Conservation (phyloP, 1,139 yeast species). For the Blastobotrys niveus region DNA sequence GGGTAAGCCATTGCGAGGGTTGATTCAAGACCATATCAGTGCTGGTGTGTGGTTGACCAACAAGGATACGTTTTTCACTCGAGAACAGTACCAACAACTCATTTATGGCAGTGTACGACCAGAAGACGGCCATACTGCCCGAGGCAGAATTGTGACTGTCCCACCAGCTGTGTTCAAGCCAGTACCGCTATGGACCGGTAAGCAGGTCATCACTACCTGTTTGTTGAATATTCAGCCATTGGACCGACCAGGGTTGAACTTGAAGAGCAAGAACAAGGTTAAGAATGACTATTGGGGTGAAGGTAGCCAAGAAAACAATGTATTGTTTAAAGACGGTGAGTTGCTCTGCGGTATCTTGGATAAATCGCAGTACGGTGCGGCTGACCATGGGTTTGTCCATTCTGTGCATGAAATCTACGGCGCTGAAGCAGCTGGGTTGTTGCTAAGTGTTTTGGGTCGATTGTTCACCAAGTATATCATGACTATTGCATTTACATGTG, state of each 20-base stretch:
- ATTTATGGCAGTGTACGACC: slow-evolving; percentile 93
- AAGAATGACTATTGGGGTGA: slow-evolving; percentile 94
- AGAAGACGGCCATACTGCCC: slow-evolving; percentile 93
- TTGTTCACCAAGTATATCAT: slow-evolving; percentile 90
- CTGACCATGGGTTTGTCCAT: slow-evolving; percentile 94
- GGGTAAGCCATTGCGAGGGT: slow-evolving; percentile 96
- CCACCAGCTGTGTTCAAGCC: slow-evolving; percentile 92
- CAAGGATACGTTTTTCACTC: slow-evolving; percentile 84
- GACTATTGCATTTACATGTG: slow-evolving; percentile 94
- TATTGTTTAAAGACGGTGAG: slow-evolving; percentile 80
- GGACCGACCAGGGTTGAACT: slow-evolving; percentile 84
- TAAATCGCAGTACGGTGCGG: slow-evolving; percentile 97
- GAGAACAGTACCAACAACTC: slow-evolving; percentile 89
- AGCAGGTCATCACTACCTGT: slow-evolving; percentile 90
- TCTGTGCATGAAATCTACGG: slow-evolving; percentile 96
- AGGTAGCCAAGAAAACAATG: slow-evolving; percentile 77
- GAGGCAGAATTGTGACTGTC: slow-evolving; percentile 64
- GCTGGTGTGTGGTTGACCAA: slow-evolving; percentile 98
- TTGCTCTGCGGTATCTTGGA: slow-evolving; percentile 88
- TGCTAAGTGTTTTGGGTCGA: slow-evolving; percentile 86
- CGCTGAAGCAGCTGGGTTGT: slow-evolving; percentile 80
- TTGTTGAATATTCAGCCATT: slow-evolving; percentile 75
- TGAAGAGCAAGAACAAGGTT: slow-evolving; percentile 77
- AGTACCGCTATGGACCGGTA: slow-evolving; percentile 95
- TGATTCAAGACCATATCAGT: slow-evolving; percentile 97